These are phyloP conservation scores for Mariannaea elegans DNA, from an alignment of 2,329 filamentous ascomycete species.

Conservation along the genomic window DNA sequence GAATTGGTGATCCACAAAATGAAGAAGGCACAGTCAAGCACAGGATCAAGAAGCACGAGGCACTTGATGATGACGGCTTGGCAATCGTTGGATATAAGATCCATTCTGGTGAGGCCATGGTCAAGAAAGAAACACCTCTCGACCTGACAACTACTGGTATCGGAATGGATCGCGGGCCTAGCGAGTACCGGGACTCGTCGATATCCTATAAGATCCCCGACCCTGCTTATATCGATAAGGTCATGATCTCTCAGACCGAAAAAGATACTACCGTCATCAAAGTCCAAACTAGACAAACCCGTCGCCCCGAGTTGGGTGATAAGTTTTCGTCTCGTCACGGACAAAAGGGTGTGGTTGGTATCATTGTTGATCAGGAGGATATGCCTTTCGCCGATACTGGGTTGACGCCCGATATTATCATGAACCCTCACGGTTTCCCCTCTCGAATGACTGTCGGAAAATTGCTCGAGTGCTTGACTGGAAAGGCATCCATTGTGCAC, in stretches of 20 bases:
- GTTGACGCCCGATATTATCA: conserved; percentile 97
- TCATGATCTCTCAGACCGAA: conserved; percentile 91
- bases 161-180: conserved; percentile 70
- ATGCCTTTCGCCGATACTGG: conserved; percentile 94
- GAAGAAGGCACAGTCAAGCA: conserved; percentile 70
- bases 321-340: conserved; percentile 99
- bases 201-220: conserved; percentile 86
- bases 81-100: conserved; percentile 86
- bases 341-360: conserved; percentile 96
- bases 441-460: conserved; percentile 99
- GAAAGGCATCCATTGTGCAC: conserved; percentile 89
- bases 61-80: conserved; percentile 86
- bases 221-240: conserved; percentile 92
- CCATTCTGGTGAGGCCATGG: conserved; percentile 81
- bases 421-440: conserved; percentile 99
- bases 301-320: conserved; percentile 93
- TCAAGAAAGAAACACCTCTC: conserved; percentile 87
- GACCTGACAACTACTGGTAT: conserved; percentile 79
- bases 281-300: conserved; percentile 94
- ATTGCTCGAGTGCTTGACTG: conserved; percentile 92
- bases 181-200: conserved; percentile 72
- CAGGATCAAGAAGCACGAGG: conserved; percentile 72
- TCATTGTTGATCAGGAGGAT: conserved; percentile 96
- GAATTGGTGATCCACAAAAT: conserved; percentile 66
- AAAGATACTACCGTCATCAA: conserved; percentile 89